These are phyloP conservation scores for Pezizomycotina sp. DNA, from an alignment of 2,329 filamentous ascomycete genomes.

Conservation along the genomic window DNA sequence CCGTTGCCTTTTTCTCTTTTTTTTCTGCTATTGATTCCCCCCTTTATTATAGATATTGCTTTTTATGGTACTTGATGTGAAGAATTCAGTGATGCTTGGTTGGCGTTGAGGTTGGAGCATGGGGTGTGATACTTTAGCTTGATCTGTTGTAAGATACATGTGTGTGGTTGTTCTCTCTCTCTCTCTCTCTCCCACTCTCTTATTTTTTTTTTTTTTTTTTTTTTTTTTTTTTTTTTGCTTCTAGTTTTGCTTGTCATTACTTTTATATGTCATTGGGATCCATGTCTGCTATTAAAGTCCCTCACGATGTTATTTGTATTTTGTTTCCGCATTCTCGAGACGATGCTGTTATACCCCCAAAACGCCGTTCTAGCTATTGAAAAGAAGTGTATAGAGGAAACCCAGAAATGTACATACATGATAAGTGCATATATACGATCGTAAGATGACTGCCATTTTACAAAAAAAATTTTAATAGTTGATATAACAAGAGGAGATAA, in stretches of 20 bases:
- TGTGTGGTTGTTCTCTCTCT: slow-evolving; percentile 27
- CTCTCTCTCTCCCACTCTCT: slow-evolving; percentile 26
- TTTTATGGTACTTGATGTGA: neutral
- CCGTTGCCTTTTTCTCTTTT: neutral
- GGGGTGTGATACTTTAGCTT: neutral
- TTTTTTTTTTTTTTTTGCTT: slow-evolving; percentile 26
- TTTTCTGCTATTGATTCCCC: neutral
- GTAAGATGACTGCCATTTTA: neutral
- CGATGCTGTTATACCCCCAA: no score
- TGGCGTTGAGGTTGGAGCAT: slow-evolving; percentile 1
- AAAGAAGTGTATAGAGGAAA: slow-evolving; percentile 12
- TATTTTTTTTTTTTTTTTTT: slow-evolving; percentile 26
- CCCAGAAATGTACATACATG: slow-evolving; percentile 27
- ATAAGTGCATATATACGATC: slow-evolving; percentile 7
- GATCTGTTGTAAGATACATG: neutral
- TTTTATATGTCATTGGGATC: slow-evolving; percentile 7
- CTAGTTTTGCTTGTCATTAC: slow-evolving; percentile 25
- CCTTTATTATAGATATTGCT: neutral
- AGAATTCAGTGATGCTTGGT: neutral
- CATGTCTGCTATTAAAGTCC: slow-evolving; percentile 7
- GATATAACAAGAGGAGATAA: slow-evolving; percentile 6
- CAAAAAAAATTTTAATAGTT: no score
- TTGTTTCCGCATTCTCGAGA: no score
- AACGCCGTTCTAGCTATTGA: no score
- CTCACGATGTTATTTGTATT: slow-evolving; percentile 10